A percentile compares a stretch with the other conserved stretches of the same genome.
Evolutionary conservation across 768 basidiomycete genomes (phyloP).

Genomic region (Pleurotus salmoneostramineus): DNA sequence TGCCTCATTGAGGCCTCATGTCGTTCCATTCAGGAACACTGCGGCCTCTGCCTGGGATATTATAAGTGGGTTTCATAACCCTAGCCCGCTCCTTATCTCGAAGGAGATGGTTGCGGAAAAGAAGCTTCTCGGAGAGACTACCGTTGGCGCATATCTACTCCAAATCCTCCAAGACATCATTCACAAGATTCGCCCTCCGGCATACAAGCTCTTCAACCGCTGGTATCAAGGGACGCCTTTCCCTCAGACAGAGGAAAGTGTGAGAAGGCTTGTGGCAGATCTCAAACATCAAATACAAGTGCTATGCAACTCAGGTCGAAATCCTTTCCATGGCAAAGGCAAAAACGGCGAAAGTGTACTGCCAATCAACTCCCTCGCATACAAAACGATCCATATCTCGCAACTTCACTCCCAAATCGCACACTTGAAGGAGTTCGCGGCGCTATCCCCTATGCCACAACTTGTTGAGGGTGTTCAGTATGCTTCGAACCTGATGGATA

Average conservation of each 20-base stretch:
- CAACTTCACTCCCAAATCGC: too few species aligned
- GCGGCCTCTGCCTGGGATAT: neutral
- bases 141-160: neutral
- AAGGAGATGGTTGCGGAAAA: neutral
- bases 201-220: neutral
- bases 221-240: neutral
- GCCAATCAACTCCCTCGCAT: too few species aligned
- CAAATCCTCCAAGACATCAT: neutral
- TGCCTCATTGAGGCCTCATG: neutral
- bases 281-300: too few species aligned
- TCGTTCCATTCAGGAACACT: neutral
- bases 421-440: too few species aligned
- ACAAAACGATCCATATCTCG: too few species aligned
- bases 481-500: neutral
- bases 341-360: too few species aligned
- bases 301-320: too few species aligned
- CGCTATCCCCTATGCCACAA: too few species aligned
- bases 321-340: too few species aligned
- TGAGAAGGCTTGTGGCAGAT: too few species aligned
- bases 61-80: neutral
- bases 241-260: neutral
- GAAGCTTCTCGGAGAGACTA: neutral
- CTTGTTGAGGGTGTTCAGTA: too few species aligned
- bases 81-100: neutral
- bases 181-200: neutral